Percentiles rank a stretch among this genome's conserved stretches.
These are phyloP conservation scores for Lasiodiplodia gonubiensis DNA, from an alignment of 2,329 filamentous ascomycete genomes.

Conservation along the genomic window DNA sequence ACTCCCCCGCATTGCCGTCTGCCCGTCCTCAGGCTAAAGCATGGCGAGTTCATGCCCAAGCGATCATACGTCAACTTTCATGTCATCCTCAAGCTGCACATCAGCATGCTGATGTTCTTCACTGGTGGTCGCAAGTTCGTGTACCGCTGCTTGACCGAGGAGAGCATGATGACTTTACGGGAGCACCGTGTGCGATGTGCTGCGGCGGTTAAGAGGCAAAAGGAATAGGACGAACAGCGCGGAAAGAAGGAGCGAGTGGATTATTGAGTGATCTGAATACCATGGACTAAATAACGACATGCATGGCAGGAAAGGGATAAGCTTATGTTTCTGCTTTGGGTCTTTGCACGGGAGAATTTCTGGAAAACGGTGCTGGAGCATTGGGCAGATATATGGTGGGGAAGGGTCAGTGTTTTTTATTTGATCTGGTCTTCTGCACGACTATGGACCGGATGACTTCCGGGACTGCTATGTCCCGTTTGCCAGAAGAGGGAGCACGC, in stretches of 20 bases:
- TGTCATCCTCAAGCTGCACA: neutral
- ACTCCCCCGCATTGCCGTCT: neutral
- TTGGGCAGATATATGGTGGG: no score
- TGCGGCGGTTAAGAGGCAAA: neutral
- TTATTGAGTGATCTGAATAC: no score
- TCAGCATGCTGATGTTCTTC: neutral
- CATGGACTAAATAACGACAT: no score
- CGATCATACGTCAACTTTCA: neutral
- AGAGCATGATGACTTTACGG: neutral
- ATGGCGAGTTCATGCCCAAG: neutral
- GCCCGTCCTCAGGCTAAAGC: neutral
- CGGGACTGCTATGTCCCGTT: no score
- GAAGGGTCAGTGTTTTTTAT: no score
- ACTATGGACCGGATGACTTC: no score
- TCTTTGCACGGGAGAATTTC: no score
- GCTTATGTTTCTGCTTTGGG: no score
- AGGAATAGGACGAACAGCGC: neutral
- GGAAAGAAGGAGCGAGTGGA: neutral
- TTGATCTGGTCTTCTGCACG: no score
- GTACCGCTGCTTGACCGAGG: neutral
- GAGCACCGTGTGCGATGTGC: neutral
- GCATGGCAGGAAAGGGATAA: no score
- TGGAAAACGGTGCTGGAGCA: no score
- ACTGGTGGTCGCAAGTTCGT: neutral
- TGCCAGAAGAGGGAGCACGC: no score